Percentiles rank a stretch among this genome's conserved stretches.
Evolutionary conservation across 1,284 basidiomycete genomes (phyloP).

Genomic region (Earliella scabrosa): DNA sequence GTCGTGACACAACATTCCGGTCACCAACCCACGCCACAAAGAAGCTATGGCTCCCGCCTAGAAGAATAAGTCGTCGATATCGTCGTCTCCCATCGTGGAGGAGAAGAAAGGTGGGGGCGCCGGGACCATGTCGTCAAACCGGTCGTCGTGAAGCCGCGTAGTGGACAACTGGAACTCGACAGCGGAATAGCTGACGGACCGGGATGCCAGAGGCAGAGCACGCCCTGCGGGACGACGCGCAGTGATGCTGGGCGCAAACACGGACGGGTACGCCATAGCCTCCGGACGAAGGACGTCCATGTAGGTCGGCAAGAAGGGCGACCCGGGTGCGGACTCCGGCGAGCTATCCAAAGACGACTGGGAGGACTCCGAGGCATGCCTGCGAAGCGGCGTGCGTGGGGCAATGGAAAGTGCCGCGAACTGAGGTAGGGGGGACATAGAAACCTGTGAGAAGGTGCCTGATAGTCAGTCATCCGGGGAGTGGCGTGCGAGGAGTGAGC

Average conservation of each 20-base stretch:
- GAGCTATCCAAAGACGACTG: conserved; percentile 62
- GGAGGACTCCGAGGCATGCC: conserved; percentile 47
- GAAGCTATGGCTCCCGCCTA: conserved; percentile 13
- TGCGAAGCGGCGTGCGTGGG: conserved; percentile 52
- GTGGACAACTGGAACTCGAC: conserved; percentile 31
- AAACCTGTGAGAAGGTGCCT: conserved; percentile 21
- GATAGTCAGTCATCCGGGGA: conserved; percentile 16
- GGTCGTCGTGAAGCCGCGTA: conserved; percentile 16
- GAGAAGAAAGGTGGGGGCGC: conserved; percentile 31
- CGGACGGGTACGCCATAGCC: conserved; percentile 19
- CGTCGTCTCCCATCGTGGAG: conserved; percentile 25
- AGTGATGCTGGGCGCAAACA: conserved; percentile 22
- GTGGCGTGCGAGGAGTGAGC: conserved; percentile 18
- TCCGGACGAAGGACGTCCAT: conserved; percentile 30
- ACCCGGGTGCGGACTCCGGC: conserved; percentile 47
- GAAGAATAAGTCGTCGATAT: conserved; percentile 31
- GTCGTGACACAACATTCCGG: conserved; percentile 5
- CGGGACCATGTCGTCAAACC: conserved; percentile 29
- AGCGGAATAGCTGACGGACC: conserved; percentile 32
- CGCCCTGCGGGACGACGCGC: conserved; percentile 17
- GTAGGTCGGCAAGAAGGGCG: conserved; percentile 44
- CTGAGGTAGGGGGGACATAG: conserved; percentile 43
- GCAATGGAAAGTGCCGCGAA: conserved; percentile 57
- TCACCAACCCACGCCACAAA: not conserved
- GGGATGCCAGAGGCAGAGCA: conserved; percentile 10